These are phyloP conservation scores for Setaria viridis DNA, from an alignment of 202 grass and related monocot genomes.

Conservation along the genomic window DNA sequence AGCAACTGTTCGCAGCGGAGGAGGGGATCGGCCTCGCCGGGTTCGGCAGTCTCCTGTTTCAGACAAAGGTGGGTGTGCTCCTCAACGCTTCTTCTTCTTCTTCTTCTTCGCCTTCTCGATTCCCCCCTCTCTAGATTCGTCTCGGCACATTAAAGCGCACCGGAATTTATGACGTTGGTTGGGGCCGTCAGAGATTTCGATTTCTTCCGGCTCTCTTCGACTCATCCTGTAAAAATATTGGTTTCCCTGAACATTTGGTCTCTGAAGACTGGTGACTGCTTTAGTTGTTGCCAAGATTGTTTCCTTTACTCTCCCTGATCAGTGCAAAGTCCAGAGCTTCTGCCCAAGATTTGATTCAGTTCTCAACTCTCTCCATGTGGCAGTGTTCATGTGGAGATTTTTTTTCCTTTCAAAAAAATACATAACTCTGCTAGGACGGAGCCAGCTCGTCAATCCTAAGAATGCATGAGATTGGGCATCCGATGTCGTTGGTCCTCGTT, in stretches of 20 bases:
- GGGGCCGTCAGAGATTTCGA: not conserved
- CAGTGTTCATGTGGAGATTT: not conserved
- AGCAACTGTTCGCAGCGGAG: not conserved
- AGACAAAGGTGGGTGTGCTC: conserved; percentile 2
- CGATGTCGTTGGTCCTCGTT: not conserved
- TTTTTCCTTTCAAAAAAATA: not conserved
- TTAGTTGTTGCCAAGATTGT: not conserved
- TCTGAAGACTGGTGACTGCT: not conserved
- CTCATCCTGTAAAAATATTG: not conserved
- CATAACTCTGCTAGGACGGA: not conserved
- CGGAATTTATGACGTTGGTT: not conserved
- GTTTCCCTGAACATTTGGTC: not conserved
- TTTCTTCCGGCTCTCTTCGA: not conserved
- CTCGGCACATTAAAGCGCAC: not conserved
- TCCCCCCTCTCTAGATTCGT: conserved; percentile 16
- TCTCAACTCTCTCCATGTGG: not conserved
- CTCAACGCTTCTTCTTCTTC: not conserved
- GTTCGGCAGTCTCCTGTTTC: not conserved
- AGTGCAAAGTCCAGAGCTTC: not conserved
- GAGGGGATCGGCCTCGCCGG: not conserved
- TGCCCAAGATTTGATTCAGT: conserved; percentile 35
- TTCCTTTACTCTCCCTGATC: not conserved
- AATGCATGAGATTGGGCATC: not conserved
- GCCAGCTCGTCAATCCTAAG: conserved; percentile 15
- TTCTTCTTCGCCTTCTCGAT: not conserved